Evolutionary conservation across 768 basidiomycete species (phyloP).

Genomic region (Lactifluus piperatus): DNA sequence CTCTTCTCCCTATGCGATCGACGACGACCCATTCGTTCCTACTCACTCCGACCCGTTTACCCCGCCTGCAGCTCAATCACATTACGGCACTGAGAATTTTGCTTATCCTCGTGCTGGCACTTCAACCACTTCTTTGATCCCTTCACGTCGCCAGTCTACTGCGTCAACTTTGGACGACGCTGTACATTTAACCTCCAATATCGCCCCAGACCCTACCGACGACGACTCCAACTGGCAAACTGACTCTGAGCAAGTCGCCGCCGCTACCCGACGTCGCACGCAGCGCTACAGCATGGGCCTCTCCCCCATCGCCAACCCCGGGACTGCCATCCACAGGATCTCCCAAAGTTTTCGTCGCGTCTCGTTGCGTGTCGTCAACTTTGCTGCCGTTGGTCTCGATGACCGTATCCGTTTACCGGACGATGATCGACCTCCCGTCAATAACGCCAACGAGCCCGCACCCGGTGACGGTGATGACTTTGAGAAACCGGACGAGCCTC

Average conservation of each 20-base stretch:
- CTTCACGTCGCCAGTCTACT: slow-evolving; percentile 25
- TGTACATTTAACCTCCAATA: slow-evolving; percentile 46
- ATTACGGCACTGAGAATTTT: slow-evolving; percentile 21
- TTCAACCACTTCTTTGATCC: slow-evolving; percentile 46
- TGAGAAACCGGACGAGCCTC: slow-evolving; percentile 21
- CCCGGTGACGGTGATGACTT: slow-evolving; percentile 28
- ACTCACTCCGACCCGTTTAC: slow-evolving; percentile 26
- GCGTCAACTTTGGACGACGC: slow-evolving; percentile 48
- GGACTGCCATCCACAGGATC: slow-evolving; percentile 48
- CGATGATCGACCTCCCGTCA: slow-evolving; percentile 27
- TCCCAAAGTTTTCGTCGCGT: slow-evolving; percentile 51
- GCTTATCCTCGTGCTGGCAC: slow-evolving; percentile 39
- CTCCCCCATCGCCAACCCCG: slow-evolving; percentile 54
- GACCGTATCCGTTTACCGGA: slow-evolving; percentile 44
- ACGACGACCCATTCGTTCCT: slow-evolving; percentile 45
- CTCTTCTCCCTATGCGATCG: slow-evolving; percentile 15
- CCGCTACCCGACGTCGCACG: slow-evolving; percentile 28
- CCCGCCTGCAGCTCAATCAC: neutral
- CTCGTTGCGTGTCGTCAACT: slow-evolving; percentile 75
- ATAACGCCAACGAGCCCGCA: slow-evolving; percentile 19
- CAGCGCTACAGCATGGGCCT: slow-evolving; percentile 45
- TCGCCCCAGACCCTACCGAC: slow-evolving; percentile 30
- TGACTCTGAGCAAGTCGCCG: slow-evolving; percentile 30
- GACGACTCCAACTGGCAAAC: slow-evolving; percentile 22
- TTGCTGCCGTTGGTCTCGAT: slow-evolving; percentile 53